Conservation (phyloP, 2,329 filamentous ascomycete species). For the Podosphaera xanthii region DNA sequence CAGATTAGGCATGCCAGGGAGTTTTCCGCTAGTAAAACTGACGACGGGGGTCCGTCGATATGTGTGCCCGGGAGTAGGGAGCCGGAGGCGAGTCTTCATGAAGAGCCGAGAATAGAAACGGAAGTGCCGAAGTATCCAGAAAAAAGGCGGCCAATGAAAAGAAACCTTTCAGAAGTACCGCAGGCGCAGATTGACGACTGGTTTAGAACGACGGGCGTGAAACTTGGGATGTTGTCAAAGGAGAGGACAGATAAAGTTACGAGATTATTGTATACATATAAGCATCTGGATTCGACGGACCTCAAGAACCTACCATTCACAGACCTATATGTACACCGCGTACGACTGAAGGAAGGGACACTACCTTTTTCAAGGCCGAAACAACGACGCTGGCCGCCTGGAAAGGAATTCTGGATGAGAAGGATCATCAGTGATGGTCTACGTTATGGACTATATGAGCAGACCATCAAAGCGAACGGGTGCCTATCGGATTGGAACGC, state of each 20-base stretch:
- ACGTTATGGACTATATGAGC: too few relatives aligned
- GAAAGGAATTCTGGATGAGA: too few relatives aligned
- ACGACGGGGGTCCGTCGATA: background rate
- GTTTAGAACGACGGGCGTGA: background rate
- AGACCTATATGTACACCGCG: background rate
- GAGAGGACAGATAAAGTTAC: background rate
- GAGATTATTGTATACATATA: background rate
- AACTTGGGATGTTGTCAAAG: background rate
- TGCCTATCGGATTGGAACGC: too few relatives aligned
- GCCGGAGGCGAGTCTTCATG: background rate
- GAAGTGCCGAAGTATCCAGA: background rate
- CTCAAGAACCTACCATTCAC: background rate
- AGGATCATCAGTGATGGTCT: too few relatives aligned
- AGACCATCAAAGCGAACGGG: too few relatives aligned
- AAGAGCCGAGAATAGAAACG: background rate
- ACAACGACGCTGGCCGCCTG: background rate
- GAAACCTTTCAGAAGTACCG: background rate
- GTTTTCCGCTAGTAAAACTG: too few relatives aligned
- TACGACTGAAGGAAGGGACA: background rate
- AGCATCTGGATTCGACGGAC: background rate
- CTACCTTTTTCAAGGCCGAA: background rate
- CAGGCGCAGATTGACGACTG: background rate
- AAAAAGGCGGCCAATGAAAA: background rate
- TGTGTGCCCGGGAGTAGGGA: background rate
- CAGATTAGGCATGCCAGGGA: too few relatives aligned